Evolutionary conservation across 257 asterid species (phyloP), one percentile per base, ranked within the genome.

Genomic region (Craterostigma plantagineum): DNA sequence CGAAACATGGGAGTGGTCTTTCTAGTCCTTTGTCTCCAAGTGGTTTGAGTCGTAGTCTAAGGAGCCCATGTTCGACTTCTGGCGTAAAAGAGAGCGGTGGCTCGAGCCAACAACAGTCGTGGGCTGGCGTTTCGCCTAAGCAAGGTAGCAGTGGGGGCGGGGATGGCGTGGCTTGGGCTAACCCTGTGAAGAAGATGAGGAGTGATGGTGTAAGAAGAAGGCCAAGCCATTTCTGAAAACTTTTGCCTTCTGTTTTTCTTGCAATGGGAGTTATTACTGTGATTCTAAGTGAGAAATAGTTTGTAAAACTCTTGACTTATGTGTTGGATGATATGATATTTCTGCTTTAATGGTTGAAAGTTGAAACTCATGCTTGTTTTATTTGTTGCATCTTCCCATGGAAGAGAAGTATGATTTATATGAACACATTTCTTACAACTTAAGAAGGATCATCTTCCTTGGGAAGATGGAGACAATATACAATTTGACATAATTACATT

Each of bases 161-260:
- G 15, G 61, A 66, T 33, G 49, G 77, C 11, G 92, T 80, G 16
- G 92, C 92, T 12, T 90, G 99, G 99, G 87, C 99, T 0, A 90
- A 90, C 50, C 99, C 96, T 10, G 99, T 90, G 4, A 90, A 90
- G 77, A 70, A 81, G 59, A 53, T 76, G 85, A 66, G 99, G 55
- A 79, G 78, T 1, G 99, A 75, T 61, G 72, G 87, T 11, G 92
- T 76, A 11, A 80, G 82, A 60, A 59, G 99, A 55, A 79, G 95
- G 0, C 91, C 91, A 7, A 83, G 80, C 73, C 83, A 79, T 67
- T 51, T 76, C 40, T 82, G 71, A 74, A 39, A 7, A 35, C 51
- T 43, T 38, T 13, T n/a, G n/a, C n/a, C n/a, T n/a, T n/a, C n/a
- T n/a, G n/a, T n/a, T n/a, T n/a, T n/a, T n/a, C n/a, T n/a, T 39